These are phyloP conservation scores for Goffeauzyma gilvescens DNA, from an alignment of 768 basidiomycete genomes.

Conservation along the genomic window DNA sequence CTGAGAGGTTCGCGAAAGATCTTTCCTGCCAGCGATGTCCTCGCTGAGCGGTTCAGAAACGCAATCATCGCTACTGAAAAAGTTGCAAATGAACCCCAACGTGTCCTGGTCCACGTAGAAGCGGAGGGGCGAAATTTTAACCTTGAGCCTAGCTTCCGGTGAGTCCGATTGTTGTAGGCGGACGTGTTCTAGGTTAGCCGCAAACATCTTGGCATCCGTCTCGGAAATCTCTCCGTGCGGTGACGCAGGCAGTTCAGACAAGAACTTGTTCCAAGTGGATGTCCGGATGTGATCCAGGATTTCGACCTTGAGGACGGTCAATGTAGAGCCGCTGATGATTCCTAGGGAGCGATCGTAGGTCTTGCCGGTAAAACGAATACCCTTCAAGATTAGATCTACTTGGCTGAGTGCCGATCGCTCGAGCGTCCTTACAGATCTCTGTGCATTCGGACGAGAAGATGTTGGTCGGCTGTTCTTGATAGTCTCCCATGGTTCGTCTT, in stretches of 20 bases:
- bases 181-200: slow-evolving; percentile 56
- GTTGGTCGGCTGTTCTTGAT: neutral
- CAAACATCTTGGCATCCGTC: slow-evolving; percentile 84
- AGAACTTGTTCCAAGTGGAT: slow-evolving; percentile 94
- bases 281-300: slow-evolving; percentile 96
- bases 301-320: slow-evolving; percentile 48
- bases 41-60: too few species aligned
- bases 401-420: too few species aligned
- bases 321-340: too few species aligned
- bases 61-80: too few species aligned
- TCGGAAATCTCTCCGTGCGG: slow-evolving; percentile 49
- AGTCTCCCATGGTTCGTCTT: slow-evolving; percentile 72
- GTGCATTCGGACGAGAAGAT: neutral
- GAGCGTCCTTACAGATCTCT: too few species aligned
- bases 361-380: too few species aligned
- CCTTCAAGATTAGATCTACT: too few species aligned
- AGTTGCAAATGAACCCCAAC: slow-evolving; percentile 83
- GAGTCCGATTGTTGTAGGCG: slow-evolving; percentile 43
- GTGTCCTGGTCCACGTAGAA: slow-evolving; percentile 97
- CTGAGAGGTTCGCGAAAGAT: slow-evolving; percentile 36
- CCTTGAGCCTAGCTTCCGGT: slow-evolving; percentile 53
- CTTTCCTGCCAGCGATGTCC: too few species aligned
- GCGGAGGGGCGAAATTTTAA: slow-evolving; percentile 72
- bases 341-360: too few species aligned
- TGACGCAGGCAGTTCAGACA: slow-evolving; percentile 49